A percentile compares a stretch with the other conserved stretches of the same genome.
Conservation (phyloP, 139 green algal species). For the Asterochloris erici region DNA sequence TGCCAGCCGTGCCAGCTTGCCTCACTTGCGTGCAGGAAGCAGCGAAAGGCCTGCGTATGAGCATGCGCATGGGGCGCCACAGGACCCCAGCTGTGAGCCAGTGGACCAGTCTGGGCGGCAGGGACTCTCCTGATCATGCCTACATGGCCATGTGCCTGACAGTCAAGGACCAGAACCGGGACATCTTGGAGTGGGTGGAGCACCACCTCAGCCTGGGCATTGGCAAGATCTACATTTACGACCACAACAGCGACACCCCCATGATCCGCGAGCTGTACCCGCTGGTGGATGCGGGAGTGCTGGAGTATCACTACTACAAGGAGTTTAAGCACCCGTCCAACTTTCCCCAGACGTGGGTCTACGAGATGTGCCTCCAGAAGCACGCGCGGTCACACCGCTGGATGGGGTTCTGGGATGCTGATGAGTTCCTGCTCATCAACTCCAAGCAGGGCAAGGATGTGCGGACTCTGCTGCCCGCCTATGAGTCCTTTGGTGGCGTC, state of each 20-base stretch:
- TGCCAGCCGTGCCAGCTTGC: too few relatives aligned
- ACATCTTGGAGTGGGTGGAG: slow-evolving; percentile 27
- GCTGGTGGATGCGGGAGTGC: slow-evolving; percentile 7
- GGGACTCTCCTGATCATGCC: neutral
- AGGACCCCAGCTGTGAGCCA: too few relatives aligned
- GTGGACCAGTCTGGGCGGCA: too few relatives aligned
- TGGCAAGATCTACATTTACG: slow-evolving; percentile 26
- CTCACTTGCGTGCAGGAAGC: too few relatives aligned
- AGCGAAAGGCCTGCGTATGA: too few relatives aligned
- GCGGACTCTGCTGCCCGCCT: slow-evolving; percentile 17
- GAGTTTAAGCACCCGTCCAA: neutral
- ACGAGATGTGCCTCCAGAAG: slow-evolving; percentile 20
- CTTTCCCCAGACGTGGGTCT: slow-evolving; percentile 16
- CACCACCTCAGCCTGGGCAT: slow-evolving; percentile 17
- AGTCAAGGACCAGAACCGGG: slow-evolving; percentile 26
- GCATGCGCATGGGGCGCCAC: too few relatives aligned
- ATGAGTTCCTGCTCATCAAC: slow-evolving; percentile 27
- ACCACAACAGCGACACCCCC: slow-evolving; percentile 19
- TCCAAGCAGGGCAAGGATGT: neutral
- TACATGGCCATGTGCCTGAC: slow-evolving; percentile 26
- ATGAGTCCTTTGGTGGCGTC: slow-evolving; percentile 9
- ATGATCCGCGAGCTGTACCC: neutral
- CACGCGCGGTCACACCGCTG: slow-evolving; percentile 12
- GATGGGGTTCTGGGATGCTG: slow-evolving; percentile 32
- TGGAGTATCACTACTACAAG: slow-evolving; percentile 13